Evolutionary conservation across 768 basidiomycete genomes (phyloP).

Genomic region (Lentinus tigrinus): DNA sequence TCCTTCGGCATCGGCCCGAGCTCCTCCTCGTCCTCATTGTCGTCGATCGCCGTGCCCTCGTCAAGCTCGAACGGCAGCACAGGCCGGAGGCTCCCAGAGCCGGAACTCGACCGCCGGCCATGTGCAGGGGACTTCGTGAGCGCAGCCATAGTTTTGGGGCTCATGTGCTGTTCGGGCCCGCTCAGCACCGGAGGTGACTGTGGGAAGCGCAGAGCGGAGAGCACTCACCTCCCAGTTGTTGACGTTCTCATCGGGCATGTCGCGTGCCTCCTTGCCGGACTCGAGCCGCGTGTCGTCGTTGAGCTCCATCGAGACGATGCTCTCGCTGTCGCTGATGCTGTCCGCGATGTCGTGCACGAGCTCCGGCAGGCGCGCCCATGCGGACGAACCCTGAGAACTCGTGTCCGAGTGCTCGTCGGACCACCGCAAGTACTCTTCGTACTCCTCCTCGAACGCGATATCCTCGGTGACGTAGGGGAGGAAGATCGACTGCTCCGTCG

Average conservation of each 20-base stretch:
- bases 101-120: conserved; percentile 76
- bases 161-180: conserved; percentile 71
- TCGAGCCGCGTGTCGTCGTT: conserved; percentile 75
- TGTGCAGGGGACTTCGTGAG: conserved; percentile 90
- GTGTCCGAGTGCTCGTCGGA: conserved; percentile 51
- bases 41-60: conserved; percentile 68
- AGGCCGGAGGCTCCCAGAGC: conserved; percentile 74
- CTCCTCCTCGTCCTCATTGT: conserved; percentile 75
- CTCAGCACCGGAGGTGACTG: background rate
- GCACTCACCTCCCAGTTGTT: conserved; percentile 95
- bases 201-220: conserved; percentile 1
- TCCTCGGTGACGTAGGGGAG: conserved; percentile 92
- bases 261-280: conserved; percentile 58
- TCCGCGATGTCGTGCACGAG: conserved; percentile 82
- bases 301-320: conserved; percentile 86
- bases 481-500: conserved; percentile 80
- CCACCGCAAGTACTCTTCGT: conserved; percentile 90
- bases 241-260: conserved; percentile 71
- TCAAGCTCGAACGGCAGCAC: conserved; percentile 77
- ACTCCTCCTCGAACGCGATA: conserved; percentile 94
- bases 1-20: conserved; percentile 78
- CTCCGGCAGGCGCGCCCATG: conserved; percentile 83
- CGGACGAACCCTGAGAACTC: conserved; percentile 44
- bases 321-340: conserved; percentile 92
- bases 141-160: conserved; percentile 91